A percentile compares a stretch with the other conserved stretches of the same genome.
phyloP scores from a whole-genome alignment of 768 basidiomycete genomes.

The Kwoniella sp. region DNA sequence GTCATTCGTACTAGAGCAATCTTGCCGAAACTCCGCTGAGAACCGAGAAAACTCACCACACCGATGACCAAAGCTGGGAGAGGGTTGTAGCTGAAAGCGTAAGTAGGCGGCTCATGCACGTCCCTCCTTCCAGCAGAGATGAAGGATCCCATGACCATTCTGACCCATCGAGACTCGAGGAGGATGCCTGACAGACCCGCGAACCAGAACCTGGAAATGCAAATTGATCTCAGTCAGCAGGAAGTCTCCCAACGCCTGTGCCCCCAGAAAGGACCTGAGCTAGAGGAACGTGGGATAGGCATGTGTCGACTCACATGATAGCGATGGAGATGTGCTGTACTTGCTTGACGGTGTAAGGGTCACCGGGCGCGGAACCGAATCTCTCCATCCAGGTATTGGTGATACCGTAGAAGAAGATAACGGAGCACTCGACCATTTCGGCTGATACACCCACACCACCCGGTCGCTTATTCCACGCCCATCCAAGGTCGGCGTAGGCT shows the following conservation, averaged over 20 bases:
- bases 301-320: slow-evolving; percentile 55
- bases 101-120: slow-evolving; percentile 70
- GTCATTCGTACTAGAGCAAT: neutral
- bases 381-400: slow-evolving; percentile 98
- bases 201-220: slow-evolving; percentile 80
- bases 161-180: slow-evolving; percentile 74
- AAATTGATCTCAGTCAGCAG: neutral
- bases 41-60: slow-evolving; percentile 56
- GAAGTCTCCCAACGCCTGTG: too few species aligned
- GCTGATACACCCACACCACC: slow-evolving; percentile 41
- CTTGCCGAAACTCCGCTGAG: neutral
- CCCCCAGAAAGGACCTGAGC: too few species aligned
- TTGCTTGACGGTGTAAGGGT: slow-evolving; percentile 85
- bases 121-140: slow-evolving; percentile 53
- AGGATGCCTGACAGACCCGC: slow-evolving; percentile 86
- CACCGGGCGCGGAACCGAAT: slow-evolving; percentile 76
- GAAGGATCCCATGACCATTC: slow-evolving; percentile 71
- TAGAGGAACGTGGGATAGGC: too few species aligned
- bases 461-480: slow-evolving; percentile 80
- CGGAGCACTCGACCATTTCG: slow-evolving; percentile 56
- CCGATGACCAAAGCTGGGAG: slow-evolving; percentile 91
- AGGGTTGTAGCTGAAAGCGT: slow-evolving; percentile 79
- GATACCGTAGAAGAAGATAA: slow-evolving; percentile 81
- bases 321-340: slow-evolving; percentile 94
- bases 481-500: slow-evolving; percentile 78